Conservation (phyloP, 345 rosid species). For the Geranium rotundifolium region DNA sequence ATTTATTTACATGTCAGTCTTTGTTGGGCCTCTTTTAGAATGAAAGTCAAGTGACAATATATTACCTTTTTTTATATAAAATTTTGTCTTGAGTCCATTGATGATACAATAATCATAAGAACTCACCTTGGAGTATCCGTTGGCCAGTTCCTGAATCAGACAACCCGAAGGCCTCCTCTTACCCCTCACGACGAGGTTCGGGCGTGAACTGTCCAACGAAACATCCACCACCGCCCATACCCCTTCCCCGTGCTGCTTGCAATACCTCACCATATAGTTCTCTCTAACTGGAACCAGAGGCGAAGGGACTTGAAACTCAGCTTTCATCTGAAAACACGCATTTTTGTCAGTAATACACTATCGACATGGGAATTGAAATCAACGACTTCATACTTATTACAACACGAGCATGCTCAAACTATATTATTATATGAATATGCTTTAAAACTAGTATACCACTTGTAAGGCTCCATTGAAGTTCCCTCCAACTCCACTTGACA, state of each 20-base stretch:
- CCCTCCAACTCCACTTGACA: constrained; percentile 94
- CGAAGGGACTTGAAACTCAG: constrained; percentile 87
- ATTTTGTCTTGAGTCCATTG: background rate
- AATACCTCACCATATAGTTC: constrained; percentile 72
- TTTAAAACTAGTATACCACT: constrained; percentile 44
- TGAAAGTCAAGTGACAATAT: too few relatives aligned
- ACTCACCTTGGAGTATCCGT: constrained; percentile 86
- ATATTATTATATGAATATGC: background rate
- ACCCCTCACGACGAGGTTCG: constrained; percentile 32
- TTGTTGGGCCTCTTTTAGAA: too few relatives aligned
- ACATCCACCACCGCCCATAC: constrained; percentile 95
- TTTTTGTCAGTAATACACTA: too few relatives aligned
- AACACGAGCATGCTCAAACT: background rate
- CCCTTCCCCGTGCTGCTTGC: constrained; percentile 72
- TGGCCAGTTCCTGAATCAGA: constrained; percentile 74
- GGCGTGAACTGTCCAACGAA: constrained; percentile 60
- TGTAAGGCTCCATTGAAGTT: constrained; percentile 94
- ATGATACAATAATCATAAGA: background rate
- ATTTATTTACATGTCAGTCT: too few relatives aligned
- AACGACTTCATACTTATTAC: background rate
- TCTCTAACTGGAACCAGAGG: constrained; percentile 84
- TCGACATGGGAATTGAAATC: background rate
- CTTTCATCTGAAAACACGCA: constrained; percentile 49
- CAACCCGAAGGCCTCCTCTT: constrained; percentile 95
- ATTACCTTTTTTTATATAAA: too few relatives aligned